Evolutionary conservation across 2,329 filamentous ascomycete genomes (phyloP), one percentile per base, ranked within the genome.

Genomic region (Aspergillus candidus): DNA sequence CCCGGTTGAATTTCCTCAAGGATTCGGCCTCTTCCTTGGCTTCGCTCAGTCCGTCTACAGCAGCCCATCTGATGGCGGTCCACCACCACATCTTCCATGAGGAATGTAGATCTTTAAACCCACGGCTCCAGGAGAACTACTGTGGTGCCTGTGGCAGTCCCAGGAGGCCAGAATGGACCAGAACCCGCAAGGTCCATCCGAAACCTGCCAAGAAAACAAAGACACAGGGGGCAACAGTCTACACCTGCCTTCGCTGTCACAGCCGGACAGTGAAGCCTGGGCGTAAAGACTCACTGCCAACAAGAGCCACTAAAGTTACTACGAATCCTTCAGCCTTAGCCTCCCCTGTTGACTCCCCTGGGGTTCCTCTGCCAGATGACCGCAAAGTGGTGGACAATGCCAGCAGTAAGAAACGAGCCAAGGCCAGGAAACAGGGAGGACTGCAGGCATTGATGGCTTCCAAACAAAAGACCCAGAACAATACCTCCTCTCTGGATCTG

Each of bases 321-420:
- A 17, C 53, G 29, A 14, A 27, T 27, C 2, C 22, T 27, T 27
- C 22, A 27, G 22, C 22, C 22, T 38, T 41, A 11, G 7, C 40
- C 17, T 42, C 54, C 34, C 30, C 40, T 29, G 31, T 49, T 40
- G 14, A 27, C 22, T 27, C 22, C 22, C 22, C 22, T 27, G 22
- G 22, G 22, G 4, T 10, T 10, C 22, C 7, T 10, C 22, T 8
- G 22, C 22, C 22, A 10, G 22, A 27, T 27, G 22, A 27, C 3
- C 22, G 22, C 22, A 65, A 66, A 40, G 46, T 53, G 13, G 54
- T 52, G 6, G 63, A 67, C 2, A 69, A 73, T 35, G 62, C 68
- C 11, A 76, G 58, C 61, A 78, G 75, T 63, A 78, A 78, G 59
- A 76, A 77, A 53, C 66, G 76, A 52, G 74, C 74, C 17, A 79